These are phyloP conservation scores for Logfia minima DNA, from an alignment of 129 eudicot genomes.

Conservation along the genomic window DNA sequence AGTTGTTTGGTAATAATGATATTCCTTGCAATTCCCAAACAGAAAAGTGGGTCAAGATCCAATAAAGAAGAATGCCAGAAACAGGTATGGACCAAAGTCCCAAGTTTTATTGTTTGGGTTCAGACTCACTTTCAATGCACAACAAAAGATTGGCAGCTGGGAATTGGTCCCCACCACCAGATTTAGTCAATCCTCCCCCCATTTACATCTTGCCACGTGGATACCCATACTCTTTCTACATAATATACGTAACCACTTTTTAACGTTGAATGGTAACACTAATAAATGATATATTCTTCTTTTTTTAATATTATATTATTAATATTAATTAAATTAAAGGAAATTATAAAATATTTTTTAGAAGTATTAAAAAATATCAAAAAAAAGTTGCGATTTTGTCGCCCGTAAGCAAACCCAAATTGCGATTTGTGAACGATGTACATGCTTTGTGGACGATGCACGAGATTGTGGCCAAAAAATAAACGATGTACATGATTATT, in stretches of 20 bases:
- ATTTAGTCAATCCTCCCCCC: slow-evolving; percentile 32
- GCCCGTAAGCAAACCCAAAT: too few species aligned
- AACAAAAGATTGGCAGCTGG: slow-evolving; percentile 38
- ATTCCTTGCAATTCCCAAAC: slow-evolving; percentile 14
- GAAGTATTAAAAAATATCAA: too few species aligned
- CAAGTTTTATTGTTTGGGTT: slow-evolving; percentile 28
- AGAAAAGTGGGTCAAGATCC: slow-evolving; percentile 36
- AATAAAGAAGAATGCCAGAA: slow-evolving; percentile 29
- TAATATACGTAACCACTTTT: slow-evolving; percentile 23
- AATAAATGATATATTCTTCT: slow-evolving; percentile 23
- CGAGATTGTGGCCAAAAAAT: too few species aligned
- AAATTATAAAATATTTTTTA: too few species aligned
- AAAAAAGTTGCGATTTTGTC: too few species aligned
- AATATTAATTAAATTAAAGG: neutral
- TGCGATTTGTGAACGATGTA: too few species aligned
- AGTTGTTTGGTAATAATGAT: neutral
- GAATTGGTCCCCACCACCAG: slow-evolving; percentile 24
- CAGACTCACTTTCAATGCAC: slow-evolving; percentile 34
- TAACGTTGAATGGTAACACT: slow-evolving; percentile 39
- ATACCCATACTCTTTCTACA: neutral
- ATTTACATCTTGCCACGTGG: slow-evolving; percentile 21
- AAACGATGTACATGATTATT: too few species aligned
- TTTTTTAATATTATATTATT: neutral
- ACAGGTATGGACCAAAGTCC: slow-evolving; percentile 37
- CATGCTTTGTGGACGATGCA: too few species aligned